Conservation (phyloP, 352 stramenopile genomes). For the Elongisporangium undulatum region DNA sequence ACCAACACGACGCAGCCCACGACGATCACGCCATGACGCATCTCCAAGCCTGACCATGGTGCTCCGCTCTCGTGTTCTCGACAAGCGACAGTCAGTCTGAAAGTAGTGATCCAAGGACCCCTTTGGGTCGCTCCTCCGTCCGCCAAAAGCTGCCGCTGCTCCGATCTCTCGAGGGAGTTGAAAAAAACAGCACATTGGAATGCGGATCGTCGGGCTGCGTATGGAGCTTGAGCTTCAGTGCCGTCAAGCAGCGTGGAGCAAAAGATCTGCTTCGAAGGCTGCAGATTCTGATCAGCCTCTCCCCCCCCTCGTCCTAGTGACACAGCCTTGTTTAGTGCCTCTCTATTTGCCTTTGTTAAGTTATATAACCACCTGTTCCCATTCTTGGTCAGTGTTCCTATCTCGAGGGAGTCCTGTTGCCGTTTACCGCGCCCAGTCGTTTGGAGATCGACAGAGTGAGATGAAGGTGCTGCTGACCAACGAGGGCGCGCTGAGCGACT, state of each 20-base stretch:
- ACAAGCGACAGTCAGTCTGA: constrained; percentile 11
- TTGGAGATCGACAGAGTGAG: not conserved
- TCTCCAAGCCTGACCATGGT: constrained; percentile 35
- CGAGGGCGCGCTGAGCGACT: constrained; percentile 75
- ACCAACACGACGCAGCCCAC: constrained; percentile 27
- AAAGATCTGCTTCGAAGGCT: too few species aligned
- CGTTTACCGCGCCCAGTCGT: not conserved
- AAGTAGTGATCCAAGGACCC: not conserved
- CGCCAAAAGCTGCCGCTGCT: not conserved
- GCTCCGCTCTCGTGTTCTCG: constrained; percentile 51
- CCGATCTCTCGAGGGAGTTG: not conserved
- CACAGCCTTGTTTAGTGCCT: not conserved
- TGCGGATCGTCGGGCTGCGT: not conserved
- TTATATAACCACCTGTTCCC: not conserved
- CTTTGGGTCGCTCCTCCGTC: too few species aligned
- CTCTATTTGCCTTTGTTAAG: not conserved
- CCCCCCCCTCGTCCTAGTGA: not conserved
- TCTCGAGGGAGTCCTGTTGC: not conserved
- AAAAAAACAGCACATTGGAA: not conserved
- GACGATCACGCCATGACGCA: constrained; percentile 1
- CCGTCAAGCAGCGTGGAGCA: not conserved
- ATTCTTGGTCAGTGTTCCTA: not conserved
- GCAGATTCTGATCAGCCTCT: too few species aligned
- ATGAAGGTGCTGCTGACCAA: constrained; percentile 87
- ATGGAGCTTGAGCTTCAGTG: not conserved